phyloP scores from a whole-genome alignment of 305 asterid genomes.

The Fraxinus platypoda region DNA sequence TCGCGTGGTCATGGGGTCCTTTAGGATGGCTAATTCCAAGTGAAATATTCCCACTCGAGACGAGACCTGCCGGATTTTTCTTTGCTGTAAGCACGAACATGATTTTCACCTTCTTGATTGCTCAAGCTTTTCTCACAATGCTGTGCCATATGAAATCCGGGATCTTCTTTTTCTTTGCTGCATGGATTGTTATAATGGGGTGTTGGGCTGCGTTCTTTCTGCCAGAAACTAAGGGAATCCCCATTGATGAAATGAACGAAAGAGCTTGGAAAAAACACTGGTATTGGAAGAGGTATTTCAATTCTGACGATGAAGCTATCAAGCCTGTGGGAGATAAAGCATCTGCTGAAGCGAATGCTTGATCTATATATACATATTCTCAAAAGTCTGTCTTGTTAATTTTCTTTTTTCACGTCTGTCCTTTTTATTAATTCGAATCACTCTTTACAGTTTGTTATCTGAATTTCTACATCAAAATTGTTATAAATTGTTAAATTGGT shows the following conservation, averaged over 20 bases:
- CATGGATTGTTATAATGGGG: constrained; percentile 37
- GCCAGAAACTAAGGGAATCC: constrained; percentile 50
- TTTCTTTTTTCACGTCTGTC: not conserved
- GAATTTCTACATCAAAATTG: not conserved
- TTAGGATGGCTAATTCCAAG: constrained; percentile 55
- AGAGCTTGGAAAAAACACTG: constrained; percentile 43
- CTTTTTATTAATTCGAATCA: not conserved
- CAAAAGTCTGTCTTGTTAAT: not conserved
- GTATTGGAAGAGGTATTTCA: constrained; percentile 35
- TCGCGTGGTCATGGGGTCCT: constrained; percentile 64
- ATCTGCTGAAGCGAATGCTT: not conserved
- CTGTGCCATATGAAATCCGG: constrained; percentile 36
- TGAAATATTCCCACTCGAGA: constrained; percentile 52
- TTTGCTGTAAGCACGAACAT: constrained; percentile 48
- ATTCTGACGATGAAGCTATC: not conserved
- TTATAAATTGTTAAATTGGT: not conserved
- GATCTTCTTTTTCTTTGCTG: constrained; percentile 44
- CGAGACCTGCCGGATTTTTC: constrained; percentile 42
- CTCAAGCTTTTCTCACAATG: constrained; percentile 49
- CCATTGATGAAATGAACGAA: constrained; percentile 45
- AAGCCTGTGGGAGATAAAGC: not conserved
- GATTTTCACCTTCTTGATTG: constrained; percentile 45
- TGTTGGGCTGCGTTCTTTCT: constrained; percentile 26
- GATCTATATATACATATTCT: not conserved
- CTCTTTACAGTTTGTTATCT: not conserved